phyloP scores from a whole-genome alignment of 495 filamentous ascomycete genomes.

The Cladorrhinum samala region DNA sequence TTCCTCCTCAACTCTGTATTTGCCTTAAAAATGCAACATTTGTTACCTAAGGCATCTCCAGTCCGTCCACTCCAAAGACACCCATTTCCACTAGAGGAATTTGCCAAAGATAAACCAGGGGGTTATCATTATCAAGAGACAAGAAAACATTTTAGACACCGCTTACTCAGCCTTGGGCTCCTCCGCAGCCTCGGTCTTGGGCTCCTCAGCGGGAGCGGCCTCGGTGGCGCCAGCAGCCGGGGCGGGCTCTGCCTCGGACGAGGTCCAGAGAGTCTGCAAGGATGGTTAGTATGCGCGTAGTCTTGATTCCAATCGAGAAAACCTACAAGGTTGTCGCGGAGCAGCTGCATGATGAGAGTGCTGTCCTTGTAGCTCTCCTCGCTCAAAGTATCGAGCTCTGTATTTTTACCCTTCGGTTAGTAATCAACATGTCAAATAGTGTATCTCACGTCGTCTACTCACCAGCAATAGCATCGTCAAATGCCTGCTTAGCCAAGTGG shows the following conservation, averaged over 20 bases:
- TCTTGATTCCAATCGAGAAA: background rate
- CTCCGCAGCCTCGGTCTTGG: constrained; percentile 40
- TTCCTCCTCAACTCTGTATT: constrained; percentile 32
- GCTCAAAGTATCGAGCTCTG: constrained; percentile 95
- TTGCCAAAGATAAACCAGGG: constrained; percentile 36
- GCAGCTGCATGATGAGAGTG: constrained; percentile 99
- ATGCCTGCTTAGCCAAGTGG: constrained; percentile 98
- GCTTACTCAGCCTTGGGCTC: constrained; percentile 50
- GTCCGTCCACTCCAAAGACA: constrained; percentile 49
- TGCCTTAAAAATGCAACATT: constrained; percentile 50
- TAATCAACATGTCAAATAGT: too few species aligned
- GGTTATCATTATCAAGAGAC: constrained; percentile 30
- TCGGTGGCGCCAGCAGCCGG: constrained; percentile 56
- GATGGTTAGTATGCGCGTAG: constrained; percentile 9
- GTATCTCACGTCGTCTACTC: background rate
- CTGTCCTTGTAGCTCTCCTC: constrained; percentile 99
- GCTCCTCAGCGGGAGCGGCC: constrained; percentile 49
- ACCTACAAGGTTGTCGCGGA: constrained; percentile 96
- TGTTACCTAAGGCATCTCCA: constrained; percentile 42
- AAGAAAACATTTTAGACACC: constrained; percentile 24
- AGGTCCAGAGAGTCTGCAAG: constrained; percentile 93
- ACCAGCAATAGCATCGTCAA: constrained; percentile 91
- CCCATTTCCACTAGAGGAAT: constrained; percentile 36
- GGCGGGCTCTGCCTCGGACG: constrained; percentile 87
- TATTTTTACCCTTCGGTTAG: constrained; percentile 82